A percentile compares a stretch with the other conserved stretches of the same genome.
These are phyloP conservation scores for Aquilaria yunnanensis DNA, from an alignment of 345 rosid species.

Conservation along the genomic window DNA sequence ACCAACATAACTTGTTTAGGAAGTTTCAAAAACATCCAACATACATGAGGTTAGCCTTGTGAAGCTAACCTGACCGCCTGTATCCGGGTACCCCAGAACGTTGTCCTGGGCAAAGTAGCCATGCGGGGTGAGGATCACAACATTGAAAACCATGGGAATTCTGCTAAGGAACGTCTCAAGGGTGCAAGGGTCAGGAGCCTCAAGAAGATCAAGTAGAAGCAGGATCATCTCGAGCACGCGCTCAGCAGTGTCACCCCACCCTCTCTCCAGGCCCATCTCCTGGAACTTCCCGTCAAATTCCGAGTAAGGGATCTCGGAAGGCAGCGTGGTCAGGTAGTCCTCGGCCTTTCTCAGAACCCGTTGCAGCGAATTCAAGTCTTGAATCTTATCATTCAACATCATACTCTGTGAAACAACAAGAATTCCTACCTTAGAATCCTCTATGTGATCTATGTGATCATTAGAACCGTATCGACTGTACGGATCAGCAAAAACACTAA, in stretches of 20 bases:
- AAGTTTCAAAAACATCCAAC: background rate
- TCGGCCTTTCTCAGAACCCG: slow-evolving; percentile 83
- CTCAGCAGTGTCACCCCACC: slow-evolving; percentile 87
- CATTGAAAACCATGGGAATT: slow-evolving; percentile 90
- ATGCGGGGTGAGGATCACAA: slow-evolving; percentile 90
- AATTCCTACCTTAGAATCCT: background rate
- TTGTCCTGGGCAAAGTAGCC: slow-evolving; percentile 96
- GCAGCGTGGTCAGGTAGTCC: slow-evolving; percentile 53
- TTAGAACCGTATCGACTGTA: background rate
- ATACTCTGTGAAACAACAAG: slow-evolving; percentile 43
- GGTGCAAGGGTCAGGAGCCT: slow-evolving; percentile 96
- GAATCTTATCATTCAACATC: slow-evolving; percentile 77
- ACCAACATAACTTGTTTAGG: background rate
- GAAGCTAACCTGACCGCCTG: slow-evolving; percentile 83
- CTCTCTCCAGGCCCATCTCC: slow-evolving; percentile 90
- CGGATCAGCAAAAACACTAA: slow-evolving; percentile 5
- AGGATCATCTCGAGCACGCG: slow-evolving; percentile 83
- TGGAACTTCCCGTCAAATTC: slow-evolving; percentile 72
- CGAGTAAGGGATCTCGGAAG: slow-evolving; percentile 47
- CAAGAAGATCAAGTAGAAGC: slow-evolving; percentile 89
- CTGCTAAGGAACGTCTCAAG: slow-evolving; percentile 84
- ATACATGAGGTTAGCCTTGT: background rate
- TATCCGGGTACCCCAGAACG: slow-evolving; percentile 95
- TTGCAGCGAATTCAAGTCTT: slow-evolving; percentile 58
- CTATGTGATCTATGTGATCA: background rate